A percentile compares a stretch with the other conserved stretches of the same genome.
phyloP scores from a whole-genome alignment of 768 basidiomycete genomes.

The Amanita muscaria region DNA sequence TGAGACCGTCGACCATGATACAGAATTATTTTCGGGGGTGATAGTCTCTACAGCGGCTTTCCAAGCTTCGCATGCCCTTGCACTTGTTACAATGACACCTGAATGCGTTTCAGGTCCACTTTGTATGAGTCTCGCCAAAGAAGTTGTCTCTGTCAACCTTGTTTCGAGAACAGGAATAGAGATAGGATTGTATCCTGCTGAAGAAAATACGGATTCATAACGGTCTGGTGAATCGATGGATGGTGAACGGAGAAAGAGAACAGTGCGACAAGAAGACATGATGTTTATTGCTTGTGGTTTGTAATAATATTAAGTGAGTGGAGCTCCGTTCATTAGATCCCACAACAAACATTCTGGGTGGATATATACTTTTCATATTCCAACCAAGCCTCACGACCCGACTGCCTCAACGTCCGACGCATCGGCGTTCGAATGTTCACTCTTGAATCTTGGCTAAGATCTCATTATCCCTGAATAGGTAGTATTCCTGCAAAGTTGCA shows the following conservation, averaged over 20 bases:
- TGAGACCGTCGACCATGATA: slow-evolving; percentile 44
- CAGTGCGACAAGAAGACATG: too few species aligned
- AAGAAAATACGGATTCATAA: slow-evolving; percentile 45
- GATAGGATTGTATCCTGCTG: slow-evolving; percentile 39
- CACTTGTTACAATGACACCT: slow-evolving; percentile 76
- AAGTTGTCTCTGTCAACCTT: slow-evolving; percentile 36
- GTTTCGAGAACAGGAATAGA: slow-evolving; percentile 75
- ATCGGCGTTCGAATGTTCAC: slow-evolving; percentile 30
- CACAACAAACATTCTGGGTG: too few species aligned
- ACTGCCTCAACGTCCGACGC: too few species aligned
- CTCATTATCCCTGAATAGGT: slow-evolving; percentile 88
- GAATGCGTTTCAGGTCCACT: slow-evolving; percentile 23
- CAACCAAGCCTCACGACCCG: too few species aligned
- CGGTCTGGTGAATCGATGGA: slow-evolving; percentile 37
- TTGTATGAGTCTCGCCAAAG: slow-evolving; percentile 34
- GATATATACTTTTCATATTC: too few species aligned
- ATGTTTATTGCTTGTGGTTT: too few species aligned
- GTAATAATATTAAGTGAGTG: too few species aligned
- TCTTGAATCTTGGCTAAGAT: slow-evolving; percentile 96
- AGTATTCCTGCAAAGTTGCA: slow-evolving; percentile 67
- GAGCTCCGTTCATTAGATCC: too few species aligned
- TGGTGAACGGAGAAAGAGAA: slow-evolving; percentile 38
- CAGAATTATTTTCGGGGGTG: background rate
- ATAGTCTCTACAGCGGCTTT: slow-evolving; percentile 28
- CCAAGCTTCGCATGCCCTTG: slow-evolving; percentile 71